These are phyloP conservation scores for Nannochloropsis salina DNA, from an alignment of 108 stramenopile genomes.

Conservation along the genomic window DNA sequence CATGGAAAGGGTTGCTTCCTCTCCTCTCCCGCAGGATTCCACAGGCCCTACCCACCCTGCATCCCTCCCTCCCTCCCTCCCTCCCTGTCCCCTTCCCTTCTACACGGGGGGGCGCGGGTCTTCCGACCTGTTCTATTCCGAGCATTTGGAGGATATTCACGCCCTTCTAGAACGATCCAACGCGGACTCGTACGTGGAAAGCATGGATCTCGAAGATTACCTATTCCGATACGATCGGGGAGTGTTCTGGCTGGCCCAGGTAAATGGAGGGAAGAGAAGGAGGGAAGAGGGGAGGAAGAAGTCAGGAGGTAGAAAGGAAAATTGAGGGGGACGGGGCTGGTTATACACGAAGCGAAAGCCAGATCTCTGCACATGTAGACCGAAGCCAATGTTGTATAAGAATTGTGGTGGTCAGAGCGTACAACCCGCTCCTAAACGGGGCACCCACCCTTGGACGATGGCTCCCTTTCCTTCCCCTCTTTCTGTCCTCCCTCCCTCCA, in stretches of 20 bases:
- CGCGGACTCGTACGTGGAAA: constrained; percentile 3
- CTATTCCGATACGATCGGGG: not conserved
- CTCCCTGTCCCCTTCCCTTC: constrained; percentile 11
- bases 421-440: too few species aligned
- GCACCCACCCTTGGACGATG: too few species aligned
- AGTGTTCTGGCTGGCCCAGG: not conserved
- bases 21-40: not conserved
- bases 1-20: not conserved
- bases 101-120: not conserved
- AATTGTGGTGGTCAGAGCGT: too few species aligned
- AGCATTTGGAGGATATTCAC: not conserved
- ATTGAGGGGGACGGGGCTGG: too few species aligned
- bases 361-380: too few species aligned
- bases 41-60: too few species aligned
- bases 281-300: not conserved
- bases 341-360: too few species aligned
- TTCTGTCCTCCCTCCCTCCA: not conserved
- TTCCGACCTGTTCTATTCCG: constrained; percentile 1
- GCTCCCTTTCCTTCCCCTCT: not conserved
- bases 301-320: not conserved
- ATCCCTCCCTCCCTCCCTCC: not conserved
- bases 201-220: not conserved
- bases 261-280: not conserved
- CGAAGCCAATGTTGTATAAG: too few species aligned
- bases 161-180: not conserved